A percentile compares a stretch with the other conserved stretches of the same genome.
These are phyloP conservation scores for Clarkia xantiana DNA, from an alignment of 345 rosid species.

Conservation along the genomic window DNA sequence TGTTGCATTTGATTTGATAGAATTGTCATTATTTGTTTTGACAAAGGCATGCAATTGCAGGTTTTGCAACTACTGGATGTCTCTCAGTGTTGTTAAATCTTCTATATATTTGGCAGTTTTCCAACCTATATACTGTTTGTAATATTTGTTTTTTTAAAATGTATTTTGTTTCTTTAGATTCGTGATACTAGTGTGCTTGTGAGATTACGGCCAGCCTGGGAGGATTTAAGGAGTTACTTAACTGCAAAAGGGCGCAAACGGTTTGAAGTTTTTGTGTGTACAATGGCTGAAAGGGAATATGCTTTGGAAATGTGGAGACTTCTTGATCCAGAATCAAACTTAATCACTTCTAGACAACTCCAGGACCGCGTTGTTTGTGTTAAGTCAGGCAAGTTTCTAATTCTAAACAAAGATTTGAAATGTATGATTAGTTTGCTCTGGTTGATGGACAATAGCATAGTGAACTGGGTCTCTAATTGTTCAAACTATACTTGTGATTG, in stretches of 20 bases:
- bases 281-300: conserved; percentile 99
- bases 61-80: too few species aligned
- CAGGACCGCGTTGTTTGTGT: conserved; percentile 79
- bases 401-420: too few species aligned
- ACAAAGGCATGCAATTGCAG: too few species aligned
- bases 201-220: conserved; percentile 98
- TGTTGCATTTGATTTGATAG: too few species aligned
- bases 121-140: too few species aligned
- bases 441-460: not conserved
- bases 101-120: not conserved
- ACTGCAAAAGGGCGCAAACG: conserved; percentile 87
- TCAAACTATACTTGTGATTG: not conserved
- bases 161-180: conserved; percentile 33
- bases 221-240: conserved; percentile 81
- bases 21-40: too few species aligned
- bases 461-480: too few species aligned
- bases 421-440: not conserved
- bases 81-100: too few species aligned
- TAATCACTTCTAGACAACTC: conserved; percentile 66
- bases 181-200: conserved; percentile 99
- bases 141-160: too few species aligned
- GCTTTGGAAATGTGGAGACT: conserved; percentile 99
- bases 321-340: conserved; percentile 79
- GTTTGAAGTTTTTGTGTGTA: conserved; percentile 98
- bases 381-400: conserved; percentile 53